Evolutionary conservation across 768 basidiomycete species (phyloP), one percentile per base, ranked within the genome.

Genomic region (Lactarius sp.): DNA sequence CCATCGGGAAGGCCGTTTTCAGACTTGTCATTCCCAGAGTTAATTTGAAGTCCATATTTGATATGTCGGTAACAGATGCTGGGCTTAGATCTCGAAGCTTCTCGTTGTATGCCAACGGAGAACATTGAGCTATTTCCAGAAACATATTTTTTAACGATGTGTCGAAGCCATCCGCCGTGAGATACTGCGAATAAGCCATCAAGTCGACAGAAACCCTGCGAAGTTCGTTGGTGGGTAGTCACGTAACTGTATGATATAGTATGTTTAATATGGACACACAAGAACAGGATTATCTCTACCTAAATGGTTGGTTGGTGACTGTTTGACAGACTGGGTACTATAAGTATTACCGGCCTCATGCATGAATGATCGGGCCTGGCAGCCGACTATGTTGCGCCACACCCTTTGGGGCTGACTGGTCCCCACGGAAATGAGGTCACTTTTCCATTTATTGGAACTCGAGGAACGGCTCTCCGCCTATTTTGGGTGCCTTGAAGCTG

Each of bases 281-380:
- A 74, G 14, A 71, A 80, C 68, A 88, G 90, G 7, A 80, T 93
- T 14, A 71, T 82, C 59, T 85, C 90, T 36, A 58, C 4, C 37
- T 2, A 83, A 14, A 92, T 94, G 86, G 94, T 92, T 94, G 86
- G 94, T 92, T 6, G 87, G 81, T 66, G 95, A 94, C 71, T 92
- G 92, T 5, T 77, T 94, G 60, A 80, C 84, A 9, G 78, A 59
- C 77, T 94, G n/a, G 83, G 86, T 2, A 75, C 80, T 33, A 74
- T 94, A 47, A 50, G 27, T 33, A 52, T 16, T 33, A 79, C 93
- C 2, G 74, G 77, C 55, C 85, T 95, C n/a, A 6, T 16, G 22
- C 34, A 3, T 27, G 52, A 37, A 22, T n/a, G 52, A 52, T 36
- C 55, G 31, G 42, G 6, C 1, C 34, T 36, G 44, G 27, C 44